A percentile compares a stretch with the other conserved stretches of the same genome.
These are phyloP conservation scores for Pterocarpus macrocarpus DNA, from an alignment of 306 rosid species.

Conservation along the genomic window DNA sequence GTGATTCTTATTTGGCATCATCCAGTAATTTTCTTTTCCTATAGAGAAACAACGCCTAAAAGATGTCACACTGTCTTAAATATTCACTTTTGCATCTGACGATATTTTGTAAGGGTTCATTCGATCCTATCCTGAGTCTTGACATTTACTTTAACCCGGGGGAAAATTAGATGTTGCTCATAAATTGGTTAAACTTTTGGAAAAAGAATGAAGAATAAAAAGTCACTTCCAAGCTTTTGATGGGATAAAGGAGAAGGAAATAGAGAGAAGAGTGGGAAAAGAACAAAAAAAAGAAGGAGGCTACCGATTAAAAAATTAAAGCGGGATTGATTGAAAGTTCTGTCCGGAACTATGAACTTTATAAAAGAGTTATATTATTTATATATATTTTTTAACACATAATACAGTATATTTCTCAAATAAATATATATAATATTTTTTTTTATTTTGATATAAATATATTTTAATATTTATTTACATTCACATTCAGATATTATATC, in stretches of 20 bases:
- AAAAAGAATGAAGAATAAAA: slow-evolving; percentile 43
- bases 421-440: too few relatives aligned
- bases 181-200: slow-evolving; percentile 45
- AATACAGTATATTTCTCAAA: too few relatives aligned
- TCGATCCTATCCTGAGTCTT: slow-evolving; percentile 25
- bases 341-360: too few relatives aligned
- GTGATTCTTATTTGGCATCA: too few relatives aligned
- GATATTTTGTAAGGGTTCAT: not conserved
- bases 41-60: not conserved
- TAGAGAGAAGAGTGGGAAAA: not conserved
- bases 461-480: too few relatives aligned
- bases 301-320: not conserved
- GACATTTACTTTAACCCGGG: slow-evolving; percentile 38
- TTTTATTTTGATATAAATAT: too few relatives aligned
- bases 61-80: slow-evolving; percentile 36
- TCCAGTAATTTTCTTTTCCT: not conserved
- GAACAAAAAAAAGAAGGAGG: not conserved
- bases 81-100: slow-evolving; percentile 33
- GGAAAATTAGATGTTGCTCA: slow-evolving; percentile 48
- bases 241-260: not conserved
- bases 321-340: not conserved
- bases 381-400: too few relatives aligned
- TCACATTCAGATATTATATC: too few relatives aligned
- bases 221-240: slow-evolving; percentile 41
- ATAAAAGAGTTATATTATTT: too few relatives aligned